phyloP scores from a whole-genome alignment of 495 filamentous ascomycete species.

The Parmelia sp. region DNA sequence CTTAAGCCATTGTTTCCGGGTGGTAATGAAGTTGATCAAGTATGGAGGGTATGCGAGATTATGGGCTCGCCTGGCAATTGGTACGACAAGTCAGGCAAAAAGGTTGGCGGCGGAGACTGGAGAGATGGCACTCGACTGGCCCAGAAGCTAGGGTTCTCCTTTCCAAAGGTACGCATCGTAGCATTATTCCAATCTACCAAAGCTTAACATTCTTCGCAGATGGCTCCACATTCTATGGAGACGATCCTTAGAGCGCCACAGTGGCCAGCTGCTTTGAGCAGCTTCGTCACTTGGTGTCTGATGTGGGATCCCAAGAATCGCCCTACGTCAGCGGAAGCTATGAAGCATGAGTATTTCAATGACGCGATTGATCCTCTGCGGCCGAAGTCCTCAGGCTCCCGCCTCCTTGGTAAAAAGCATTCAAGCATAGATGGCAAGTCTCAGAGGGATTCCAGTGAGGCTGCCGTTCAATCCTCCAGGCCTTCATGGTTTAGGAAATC shows the following conservation, averaged over 20 bases:
- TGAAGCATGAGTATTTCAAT: constrained; percentile 92
- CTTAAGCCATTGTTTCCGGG: constrained; percentile 96
- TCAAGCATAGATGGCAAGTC: constrained; percentile 64
- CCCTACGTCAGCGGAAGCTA: constrained; percentile 88
- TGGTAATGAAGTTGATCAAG: constrained; percentile 97
- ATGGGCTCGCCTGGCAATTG: constrained; percentile 99
- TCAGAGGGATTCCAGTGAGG: constrained; percentile 61
- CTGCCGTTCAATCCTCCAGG: constrained; percentile 66
- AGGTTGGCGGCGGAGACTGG: constrained; percentile 96
- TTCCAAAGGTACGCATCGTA: constrained; percentile 62
- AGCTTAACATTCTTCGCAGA: constrained; percentile 45
- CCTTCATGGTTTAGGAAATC: constrained; percentile 96
- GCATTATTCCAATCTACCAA: constrained; percentile 3
- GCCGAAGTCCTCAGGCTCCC: constrained; percentile 83
- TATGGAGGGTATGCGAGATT: constrained; percentile 98
- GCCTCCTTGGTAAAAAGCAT: constrained; percentile 78
- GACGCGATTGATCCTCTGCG: constrained; percentile 90
- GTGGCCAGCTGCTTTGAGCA: constrained; percentile 80
- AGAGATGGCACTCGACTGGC: constrained; percentile 87
- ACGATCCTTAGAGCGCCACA: constrained; percentile 82
- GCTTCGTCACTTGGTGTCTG: constrained; percentile 97
- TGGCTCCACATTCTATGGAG: constrained; percentile 97
- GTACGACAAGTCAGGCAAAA: constrained; percentile 82
- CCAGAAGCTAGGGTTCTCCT: constrained; percentile 94
- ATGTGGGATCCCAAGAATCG: constrained; percentile 98